phyloP scores from a whole-genome alignment of 2,329 filamentous ascomycete genomes.

The Talaromyces verruculosus region DNA sequence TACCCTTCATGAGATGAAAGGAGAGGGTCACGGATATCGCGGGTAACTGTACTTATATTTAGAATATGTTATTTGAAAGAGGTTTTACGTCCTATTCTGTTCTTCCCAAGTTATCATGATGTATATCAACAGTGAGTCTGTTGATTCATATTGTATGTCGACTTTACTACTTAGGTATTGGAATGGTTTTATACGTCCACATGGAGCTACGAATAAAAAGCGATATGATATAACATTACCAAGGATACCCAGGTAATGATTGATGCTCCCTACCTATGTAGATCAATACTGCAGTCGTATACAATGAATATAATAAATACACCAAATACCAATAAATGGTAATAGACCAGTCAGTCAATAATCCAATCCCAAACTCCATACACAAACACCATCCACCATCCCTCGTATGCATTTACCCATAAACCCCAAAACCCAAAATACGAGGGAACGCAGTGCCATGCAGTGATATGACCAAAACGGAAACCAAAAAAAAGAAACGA shows the following conservation, averaged over 20 bases:
- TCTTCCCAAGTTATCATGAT: too few species aligned
- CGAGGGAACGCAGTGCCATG: neutral
- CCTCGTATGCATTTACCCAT: neutral
- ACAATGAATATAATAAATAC: neutral
- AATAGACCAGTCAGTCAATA: neutral
- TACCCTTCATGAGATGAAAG: neutral
- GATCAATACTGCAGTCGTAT: neutral
- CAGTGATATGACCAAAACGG: neutral
- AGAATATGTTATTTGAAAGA: conserved; percentile 2
- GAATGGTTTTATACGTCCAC: too few species aligned
- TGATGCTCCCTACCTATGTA: neutral
- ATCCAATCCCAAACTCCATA: neutral
- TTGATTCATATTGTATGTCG: too few species aligned
- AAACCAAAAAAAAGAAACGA: neutral
- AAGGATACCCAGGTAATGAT: neutral
- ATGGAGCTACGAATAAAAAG: neutral
- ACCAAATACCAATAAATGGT: neutral
- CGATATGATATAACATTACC: neutral
- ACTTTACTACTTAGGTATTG: too few species aligned
- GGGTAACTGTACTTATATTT: conserved; percentile 11
- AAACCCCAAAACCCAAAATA: neutral
- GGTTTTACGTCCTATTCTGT: neutral
- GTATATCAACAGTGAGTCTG: too few species aligned
- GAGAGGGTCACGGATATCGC: neutral
- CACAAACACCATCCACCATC: conserved; percentile 9